phyloP scores from a whole-genome alignment of 306 rosid genomes.

The Casuarina equisetifolia region DNA sequence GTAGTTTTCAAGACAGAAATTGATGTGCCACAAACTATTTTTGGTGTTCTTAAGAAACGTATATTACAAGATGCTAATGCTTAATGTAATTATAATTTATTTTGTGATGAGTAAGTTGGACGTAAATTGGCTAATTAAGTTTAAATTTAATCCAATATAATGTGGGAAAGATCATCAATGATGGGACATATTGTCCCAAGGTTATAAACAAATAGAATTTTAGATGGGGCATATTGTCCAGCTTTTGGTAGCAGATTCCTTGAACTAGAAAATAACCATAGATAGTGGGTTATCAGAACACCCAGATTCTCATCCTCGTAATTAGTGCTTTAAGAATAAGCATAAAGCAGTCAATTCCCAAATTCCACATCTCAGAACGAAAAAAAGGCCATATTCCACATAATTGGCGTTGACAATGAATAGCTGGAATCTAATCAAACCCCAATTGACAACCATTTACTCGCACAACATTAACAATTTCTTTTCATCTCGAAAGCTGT shows the following conservation, averaged over 20 bases:
- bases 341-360: background rate
- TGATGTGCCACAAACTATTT: too few relatives aligned
- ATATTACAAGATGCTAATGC: too few relatives aligned
- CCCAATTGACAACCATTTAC: slow-evolving; percentile 3
- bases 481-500: too few relatives aligned
- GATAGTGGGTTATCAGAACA: background rate
- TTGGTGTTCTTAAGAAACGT: too few relatives aligned
- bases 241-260: background rate
- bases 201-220: background rate
- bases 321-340: background rate
- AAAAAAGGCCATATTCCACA: background rate
- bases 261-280: background rate
- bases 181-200: too few relatives aligned
- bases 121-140: too few relatives aligned
- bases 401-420: background rate
- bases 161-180: too few relatives aligned
- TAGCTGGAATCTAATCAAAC: background rate
- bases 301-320: background rate
- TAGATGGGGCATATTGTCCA: background rate
- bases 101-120: too few relatives aligned
- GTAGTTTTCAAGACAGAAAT: too few relatives aligned
- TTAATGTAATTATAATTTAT: too few relatives aligned
- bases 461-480: too few relatives aligned
- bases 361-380: background rate
- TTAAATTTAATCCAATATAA: too few relatives aligned